Base-by-base conservation (phyloP, 352 stramenopile genomes). In the Thalassiosira livingstoniorum region DNA sequence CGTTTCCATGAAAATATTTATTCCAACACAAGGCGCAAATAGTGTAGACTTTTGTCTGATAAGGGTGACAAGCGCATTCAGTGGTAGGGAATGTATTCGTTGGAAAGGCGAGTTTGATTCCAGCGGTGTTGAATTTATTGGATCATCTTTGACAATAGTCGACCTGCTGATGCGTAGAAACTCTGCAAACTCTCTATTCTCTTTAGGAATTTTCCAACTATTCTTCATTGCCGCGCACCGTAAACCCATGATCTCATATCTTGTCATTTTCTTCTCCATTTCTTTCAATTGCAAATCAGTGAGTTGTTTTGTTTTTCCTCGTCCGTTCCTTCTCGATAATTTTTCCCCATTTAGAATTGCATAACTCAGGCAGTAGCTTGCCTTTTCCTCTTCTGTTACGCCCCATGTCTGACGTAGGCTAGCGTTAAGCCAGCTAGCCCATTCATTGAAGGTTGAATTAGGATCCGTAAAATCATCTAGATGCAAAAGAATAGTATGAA, bases 401-500 rank as follows among this genome's bases (percentile, higher is more conserved):
- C 21, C n/a, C 11, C 43, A 18, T 15, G 39, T 43, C 5, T 72
- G 27, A 4, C 27, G 69, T 45, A 78, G 39, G 4, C 10, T 67
- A 13, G 35, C 4, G 39, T 32, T 31, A n/a, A 87, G 31, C 74
- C 69, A 87, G 7, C 18, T 34, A 2, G 65, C 51, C 81, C 81
- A 87, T 54, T 87, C 75, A 1, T 74, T 68, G 42, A 61, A 78
- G 18, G 75, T 27, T 45, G 63, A 81, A 11, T 67, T 55, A 23
- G 65, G 3, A 27, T 87, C 81, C 0, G 61, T 74, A 47, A 67
- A 87, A 35, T 85, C 76, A 27, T 87, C 81, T 1, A 87, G 35
- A 54, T 87, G 81, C 32, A 82, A 53, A 13, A 87, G 57, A 18
- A 74, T 68, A 13, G 81, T 87, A 29, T 87, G 75, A 11, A 87